Evolutionary conservation across 495 filamentous ascomycete genomes (phyloP), one percentile per base, ranked within the genome.

Genomic region (Penicillium fimorum): DNA sequence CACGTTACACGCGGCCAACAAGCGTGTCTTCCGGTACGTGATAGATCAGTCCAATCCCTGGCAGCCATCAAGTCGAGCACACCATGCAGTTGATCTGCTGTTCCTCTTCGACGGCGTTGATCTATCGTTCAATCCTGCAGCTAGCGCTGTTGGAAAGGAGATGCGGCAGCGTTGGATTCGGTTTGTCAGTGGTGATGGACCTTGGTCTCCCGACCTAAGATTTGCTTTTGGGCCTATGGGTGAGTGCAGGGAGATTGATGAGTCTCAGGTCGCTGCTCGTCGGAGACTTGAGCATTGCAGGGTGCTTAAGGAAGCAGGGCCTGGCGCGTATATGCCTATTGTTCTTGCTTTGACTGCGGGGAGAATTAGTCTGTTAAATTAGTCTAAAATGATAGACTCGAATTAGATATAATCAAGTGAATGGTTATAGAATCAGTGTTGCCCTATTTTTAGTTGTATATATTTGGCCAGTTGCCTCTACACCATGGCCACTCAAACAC

Each of bases 81-180:
- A 78, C 43, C 76, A 78, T 53, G 76, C 74, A 0, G 73, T 78
- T 8, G 76, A 78, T 57, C 62, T 78, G 15, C 59, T 78, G 12
- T 72, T 76, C 51, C 59, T 78, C 1, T 78, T 78, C 47, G 73
- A 62, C 0, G 66, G 66, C 0, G 43, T 74, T 10, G 65, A 72
- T 49, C 55, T 71, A 0, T 67, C 66, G 0, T 71, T 71, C 37
- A 76, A 70, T 47, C 65, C 61, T 6, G 60, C 65, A 11, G 73
- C 73, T 9, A 55, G 69, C 7, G 41, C 53, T 4, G 67, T 76
- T 8, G 60, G 71, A 1, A 53, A 62, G 40, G 64, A 71, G 18
- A 72, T 74, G 69, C 62, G 71, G 29, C 51, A 60, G n/a, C 59
- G 70, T 15, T 76, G 73, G 73, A 64, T 69, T 38, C 13, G 15